Percentiles rank a stretch among this genome's conserved stretches.
Evolutionary conservation across 306 rosid species (phyloP).

Genomic region (Albizia julibrissin): DNA sequence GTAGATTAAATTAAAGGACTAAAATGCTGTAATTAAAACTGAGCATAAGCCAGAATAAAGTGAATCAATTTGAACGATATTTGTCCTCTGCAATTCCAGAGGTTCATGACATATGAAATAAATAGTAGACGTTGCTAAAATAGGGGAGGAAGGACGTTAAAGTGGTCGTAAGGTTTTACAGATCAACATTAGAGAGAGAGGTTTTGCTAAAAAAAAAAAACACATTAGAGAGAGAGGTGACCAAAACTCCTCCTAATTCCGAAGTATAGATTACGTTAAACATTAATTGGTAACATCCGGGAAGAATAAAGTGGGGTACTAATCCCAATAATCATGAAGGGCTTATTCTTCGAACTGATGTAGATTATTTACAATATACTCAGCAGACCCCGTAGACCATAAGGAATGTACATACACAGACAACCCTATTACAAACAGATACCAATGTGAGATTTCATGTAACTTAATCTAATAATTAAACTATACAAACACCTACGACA

Average conservation of each 20-base stretch:
- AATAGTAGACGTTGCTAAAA: background rate
- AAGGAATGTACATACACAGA: background rate
- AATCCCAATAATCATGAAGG: background rate
- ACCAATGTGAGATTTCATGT: background rate
- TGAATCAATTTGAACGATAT: background rate
- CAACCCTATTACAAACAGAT: background rate
- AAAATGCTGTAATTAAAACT: background rate
- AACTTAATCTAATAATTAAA: slow-evolving; percentile 5
- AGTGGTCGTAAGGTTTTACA: too few species aligned
- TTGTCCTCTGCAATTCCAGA: background rate
- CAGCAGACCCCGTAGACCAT: background rate
- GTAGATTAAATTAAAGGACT: background rate
- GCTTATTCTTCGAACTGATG: background rate
- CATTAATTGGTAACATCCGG: background rate
- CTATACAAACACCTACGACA: slow-evolving; percentile 32
- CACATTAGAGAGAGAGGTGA: too few species aligned
- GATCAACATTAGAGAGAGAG: too few species aligned
- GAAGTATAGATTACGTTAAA: too few species aligned
- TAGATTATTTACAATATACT: background rate
- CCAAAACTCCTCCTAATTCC: background rate
- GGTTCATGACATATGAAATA: background rate
- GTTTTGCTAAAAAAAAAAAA: too few species aligned
- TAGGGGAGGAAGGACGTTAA: background rate
- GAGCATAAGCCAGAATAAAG: background rate
- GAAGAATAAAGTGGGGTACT: background rate